phyloP scores from a whole-genome alignment of 2,329 filamentous ascomycete species.

The Fusarium sp. region DNA sequence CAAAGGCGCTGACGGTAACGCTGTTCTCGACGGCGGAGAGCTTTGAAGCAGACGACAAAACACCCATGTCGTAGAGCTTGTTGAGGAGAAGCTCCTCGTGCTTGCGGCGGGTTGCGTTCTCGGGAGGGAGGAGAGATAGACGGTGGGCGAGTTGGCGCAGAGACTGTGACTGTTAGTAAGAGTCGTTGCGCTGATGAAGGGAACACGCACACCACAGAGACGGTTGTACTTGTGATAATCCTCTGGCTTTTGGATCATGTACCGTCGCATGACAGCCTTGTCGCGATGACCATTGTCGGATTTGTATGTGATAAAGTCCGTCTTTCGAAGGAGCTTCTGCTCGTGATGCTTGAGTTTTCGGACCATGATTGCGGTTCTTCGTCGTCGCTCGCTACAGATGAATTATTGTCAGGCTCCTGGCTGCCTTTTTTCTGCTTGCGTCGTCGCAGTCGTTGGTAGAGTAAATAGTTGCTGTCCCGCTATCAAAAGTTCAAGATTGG shows the following conservation, averaged over 20 bases:
- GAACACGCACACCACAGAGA: constrained; percentile 72
- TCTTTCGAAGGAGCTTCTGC: constrained; percentile 91
- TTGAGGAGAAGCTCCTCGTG: constrained; percentile 89
- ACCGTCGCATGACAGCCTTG: constrained; percentile 81
- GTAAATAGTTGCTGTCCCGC: constrained; percentile 4
- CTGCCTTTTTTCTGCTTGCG: not conserved
- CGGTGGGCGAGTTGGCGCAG: constrained; percentile 90
- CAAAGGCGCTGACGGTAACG: constrained; percentile 90
- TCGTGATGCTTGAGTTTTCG: constrained; percentile 97
- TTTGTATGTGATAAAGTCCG: constrained; percentile 96
- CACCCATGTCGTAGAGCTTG: constrained; percentile 93
- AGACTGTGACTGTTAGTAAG: constrained; percentile 62
- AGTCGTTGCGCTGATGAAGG: constrained; percentile 38
- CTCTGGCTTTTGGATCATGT: constrained; percentile 89
- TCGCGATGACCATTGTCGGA: constrained; percentile 89
- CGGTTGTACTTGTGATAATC: constrained; percentile 80
- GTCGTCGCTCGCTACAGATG: not conserved
- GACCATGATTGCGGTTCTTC: constrained; percentile 74
- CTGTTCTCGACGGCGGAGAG: constrained; percentile 88
- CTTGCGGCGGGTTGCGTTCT: constrained; percentile 81
- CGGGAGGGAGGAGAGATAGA: constrained; percentile 83
- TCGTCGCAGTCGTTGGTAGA: constrained; percentile 3
- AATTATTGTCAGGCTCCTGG: not conserved
- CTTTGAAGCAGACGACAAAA: constrained; percentile 80
- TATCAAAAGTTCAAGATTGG: constrained; percentile 25